Base-by-base conservation (phyloP, 176 grass and related monocot genomes). In the Juncus inflexus region DNA sequence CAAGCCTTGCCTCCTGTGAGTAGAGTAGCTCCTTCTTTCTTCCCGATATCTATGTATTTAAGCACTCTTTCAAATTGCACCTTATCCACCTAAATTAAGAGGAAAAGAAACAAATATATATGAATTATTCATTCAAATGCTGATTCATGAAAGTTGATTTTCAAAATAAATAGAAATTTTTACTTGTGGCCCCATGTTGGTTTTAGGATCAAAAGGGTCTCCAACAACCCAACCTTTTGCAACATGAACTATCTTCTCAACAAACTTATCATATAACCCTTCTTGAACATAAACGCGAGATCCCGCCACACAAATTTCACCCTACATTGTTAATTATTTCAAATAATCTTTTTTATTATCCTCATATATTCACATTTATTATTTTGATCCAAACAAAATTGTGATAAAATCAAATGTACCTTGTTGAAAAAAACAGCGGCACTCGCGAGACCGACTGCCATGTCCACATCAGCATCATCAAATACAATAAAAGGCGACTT, bases 211-310 rank as follows among this genome's bases (percentile, higher is more conserved):
- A 65, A 95, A 95, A 9, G 91, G 91, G 60, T 95, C 91, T 6
- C 91, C 91, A 2, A 96, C 79, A 9, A 83, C 76, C 70, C 83
- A 87, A 63, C 69, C 71, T 79, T 85, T 81, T 56, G 84, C 81
- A 0, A 69, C 53, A 60, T 77, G 73, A 10, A 59, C 45, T 4
- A 85, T 61, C 62, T 90, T 96, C 73, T 85, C 69, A n/a, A 90
- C 79, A 52, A 96, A 90, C 6, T 78, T 79, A 36, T 96, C 87
- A 57, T 96, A 96, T 60, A 96, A 90, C 41, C 91, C 87, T 68
- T 96, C 84, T 80, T 96, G 91, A 15, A 96, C 91, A 40, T 96
- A 96, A 57, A 96, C 80, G 12, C 91, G 81, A 0, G 91, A 76
- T 37, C 84, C 74, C 0, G 91, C 87, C 0, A 85, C 91, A 1